These are phyloP conservation scores for Taxawa tesnikishii DNA, from an alignment of 2,329 filamentous ascomycete species.

Conservation along the genomic window DNA sequence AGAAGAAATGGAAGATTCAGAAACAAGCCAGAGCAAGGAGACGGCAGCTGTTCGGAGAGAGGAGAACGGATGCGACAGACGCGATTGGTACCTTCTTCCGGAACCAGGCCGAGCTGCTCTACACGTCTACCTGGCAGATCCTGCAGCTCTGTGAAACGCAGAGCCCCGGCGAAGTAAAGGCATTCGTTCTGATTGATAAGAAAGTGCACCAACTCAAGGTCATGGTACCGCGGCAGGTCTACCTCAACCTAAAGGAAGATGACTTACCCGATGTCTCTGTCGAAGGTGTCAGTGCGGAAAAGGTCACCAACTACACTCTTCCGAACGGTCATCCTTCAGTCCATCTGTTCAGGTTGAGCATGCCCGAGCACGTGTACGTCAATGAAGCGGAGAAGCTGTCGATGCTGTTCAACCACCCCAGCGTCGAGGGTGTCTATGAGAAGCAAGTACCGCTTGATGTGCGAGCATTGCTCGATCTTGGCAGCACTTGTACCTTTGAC, in stretches of 20 bases:
- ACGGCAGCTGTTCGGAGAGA: constrained; percentile 86
- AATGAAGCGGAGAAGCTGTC: constrained; percentile 73
- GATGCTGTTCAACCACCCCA: constrained; percentile 76
- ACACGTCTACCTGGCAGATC: constrained; percentile 90
- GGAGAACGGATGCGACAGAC: constrained; percentile 48
- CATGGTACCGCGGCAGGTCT: constrained; percentile 78
- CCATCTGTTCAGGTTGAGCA: constrained; percentile 86
- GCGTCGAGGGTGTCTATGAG: constrained; percentile 95
- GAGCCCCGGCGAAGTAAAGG: constrained; percentile 72
- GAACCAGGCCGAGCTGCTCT: constrained; percentile 81
- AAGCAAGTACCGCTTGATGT: constrained; percentile 79
- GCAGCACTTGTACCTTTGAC: constrained; percentile 87
- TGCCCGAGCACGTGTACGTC: constrained; percentile 79
- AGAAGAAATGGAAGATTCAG: constrained; percentile 98
- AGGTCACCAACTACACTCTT: constrained; percentile 82
- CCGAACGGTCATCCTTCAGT: constrained; percentile 91
- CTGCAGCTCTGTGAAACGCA: constrained; percentile 76
- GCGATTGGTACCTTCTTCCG: constrained; percentile 64
- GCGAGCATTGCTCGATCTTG: constrained; percentile 76
- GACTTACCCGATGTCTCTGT: constrained; percentile 84
- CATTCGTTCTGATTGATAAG: constrained; percentile 84
- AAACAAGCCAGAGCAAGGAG: constrained; percentile 76
- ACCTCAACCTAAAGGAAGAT: constrained; percentile 78
- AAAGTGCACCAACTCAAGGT: constrained; percentile 84
- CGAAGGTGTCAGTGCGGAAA: constrained; percentile 75